Evolutionary conservation across 805 yeast genomes (phyloP), one percentile per base, ranked within the genome.

Genomic region (Yamadazyma laniorum): DNA sequence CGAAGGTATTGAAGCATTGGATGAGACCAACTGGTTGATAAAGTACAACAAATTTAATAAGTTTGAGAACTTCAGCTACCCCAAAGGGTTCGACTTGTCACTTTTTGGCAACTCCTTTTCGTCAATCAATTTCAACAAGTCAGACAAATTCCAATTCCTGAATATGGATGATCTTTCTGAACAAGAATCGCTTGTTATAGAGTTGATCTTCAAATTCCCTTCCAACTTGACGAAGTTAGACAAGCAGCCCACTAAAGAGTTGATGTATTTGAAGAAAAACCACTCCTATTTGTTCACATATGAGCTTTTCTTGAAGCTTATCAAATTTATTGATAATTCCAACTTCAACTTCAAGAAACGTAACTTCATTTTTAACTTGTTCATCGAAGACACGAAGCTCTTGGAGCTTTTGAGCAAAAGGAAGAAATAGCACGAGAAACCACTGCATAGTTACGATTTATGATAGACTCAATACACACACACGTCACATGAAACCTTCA

Each of bases 1-100:
- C 12, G 88, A 86, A 51, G 98, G 98, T 0, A 72, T 80, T 16
- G 97, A 90, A 53, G 78, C 89, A 12, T 63, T 90, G 39, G 95
- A 87, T 53, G 95, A 88, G 49, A 66, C 74, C 37, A 80, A 80
- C 1, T 91, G 97, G 97, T 48, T 45, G 6, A 47, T 53, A 22
- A 50, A 45, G 9, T 39, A 47, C 27, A 53, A 55, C 40, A 50
- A 37, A 19, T 48, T 51, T 30, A 27, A 48, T 17, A 39, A 39
- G 15, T 29, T 53, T 8, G 48, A 39, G 28, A 45, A 51, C 22
- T 48, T 53, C 11, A 35, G 55, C 7, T 59, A 52, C 38, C 64
- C 64, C 4, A 44, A 39, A 17, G 32, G 37, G 9, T 13, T 45
- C n/a, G 19, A 25, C 19, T 32, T 40, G 19, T 39, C 34, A n/a